Percentiles rank a stretch among this genome's conserved stretches.
Evolutionary conservation across 306 rosid genomes (phyloP).

Genomic region (Castanospermum australe): DNA sequence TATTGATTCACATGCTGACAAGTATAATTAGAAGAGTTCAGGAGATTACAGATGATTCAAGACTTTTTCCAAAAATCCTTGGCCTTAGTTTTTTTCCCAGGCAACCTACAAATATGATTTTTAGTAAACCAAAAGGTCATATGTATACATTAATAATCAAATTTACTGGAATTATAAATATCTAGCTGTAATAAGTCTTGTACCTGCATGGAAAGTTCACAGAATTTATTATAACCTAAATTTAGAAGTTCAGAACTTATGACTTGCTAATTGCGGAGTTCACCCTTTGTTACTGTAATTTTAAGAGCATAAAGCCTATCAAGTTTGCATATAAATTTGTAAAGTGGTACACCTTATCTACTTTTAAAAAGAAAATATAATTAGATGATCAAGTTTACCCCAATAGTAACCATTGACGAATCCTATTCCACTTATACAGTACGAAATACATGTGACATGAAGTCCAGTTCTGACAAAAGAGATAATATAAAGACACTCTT

Average conservation of each 20-base stretch:
- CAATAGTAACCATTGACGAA: slow-evolving; percentile 11
- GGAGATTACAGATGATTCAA: slow-evolving; percentile 67
- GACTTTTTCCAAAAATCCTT: slow-evolving; percentile 68
- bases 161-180: not conserved
- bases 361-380: not conserved
- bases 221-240: not conserved
- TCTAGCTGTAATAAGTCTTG: not conserved
- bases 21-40: not conserved
- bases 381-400: not conserved
- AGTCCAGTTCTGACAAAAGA: slow-evolving; percentile 21
- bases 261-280: not conserved
- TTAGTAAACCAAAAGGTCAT: not conserved
- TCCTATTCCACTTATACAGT: not conserved
- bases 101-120: slow-evolving; percentile 58
- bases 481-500: slow-evolving; percentile 15
- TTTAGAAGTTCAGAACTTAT: not conserved
- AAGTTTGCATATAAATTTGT: not conserved
- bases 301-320: not conserved
- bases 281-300: not conserved
- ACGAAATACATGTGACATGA: slow-evolving; percentile 14
- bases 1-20: not conserved
- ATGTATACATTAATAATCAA: not conserved
- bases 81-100: slow-evolving; percentile 79
- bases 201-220: not conserved
- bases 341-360: not conserved